These are phyloP conservation scores for Gremmenia infestans DNA, from an alignment of 2,329 filamentous ascomycete species.

Conservation along the genomic window DNA sequence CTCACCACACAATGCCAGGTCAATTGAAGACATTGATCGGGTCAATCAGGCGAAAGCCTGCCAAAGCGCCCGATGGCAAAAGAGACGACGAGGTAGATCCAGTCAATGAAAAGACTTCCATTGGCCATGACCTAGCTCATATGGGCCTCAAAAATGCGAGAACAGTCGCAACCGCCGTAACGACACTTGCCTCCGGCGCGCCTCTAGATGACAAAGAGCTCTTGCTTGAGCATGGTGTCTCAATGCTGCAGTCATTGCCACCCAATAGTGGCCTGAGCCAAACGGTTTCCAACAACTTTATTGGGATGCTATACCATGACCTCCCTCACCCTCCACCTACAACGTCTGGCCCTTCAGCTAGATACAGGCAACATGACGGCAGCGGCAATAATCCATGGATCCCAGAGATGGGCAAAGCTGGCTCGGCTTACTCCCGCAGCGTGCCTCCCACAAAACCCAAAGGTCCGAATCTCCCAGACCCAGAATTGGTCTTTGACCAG, in stretches of 20 bases:
- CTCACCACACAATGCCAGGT: slow-evolving; percentile 20
- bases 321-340: slow-evolving; percentile 46
- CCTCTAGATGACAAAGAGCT: slow-evolving; percentile 43
- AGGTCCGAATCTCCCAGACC: slow-evolving; percentile 44
- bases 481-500: slow-evolving; percentile 42
- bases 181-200: slow-evolving; percentile 39
- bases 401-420: slow-evolving; percentile 49
- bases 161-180: slow-evolving; percentile 37
- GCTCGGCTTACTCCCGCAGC: slow-evolving; percentile 40
- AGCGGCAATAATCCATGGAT: slow-evolving; percentile 43
- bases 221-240: slow-evolving; percentile 46
- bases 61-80: slow-evolving; percentile 42
- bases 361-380: slow-evolving; percentile 41
- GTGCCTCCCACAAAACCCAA: slow-evolving; percentile 43
- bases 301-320: slow-evolving; percentile 48
- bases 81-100: slow-evolving; percentile 33
- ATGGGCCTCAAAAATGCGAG: slow-evolving; percentile 36
- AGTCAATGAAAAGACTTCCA: slow-evolving; percentile 35
- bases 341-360: slow-evolving; percentile 40
- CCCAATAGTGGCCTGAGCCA: slow-evolving; percentile 43
- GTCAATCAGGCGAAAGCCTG: slow-evolving; percentile 42
- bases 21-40: slow-evolving; percentile 40
- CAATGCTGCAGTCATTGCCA: slow-evolving; percentile 47
- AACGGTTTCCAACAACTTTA: slow-evolving; percentile 45
- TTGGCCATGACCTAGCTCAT: slow-evolving; percentile 37